These are phyloP conservation scores for Decorospora gaudefroyi DNA, from an alignment of 2,329 filamentous ascomycete species.

Conservation along the genomic window DNA sequence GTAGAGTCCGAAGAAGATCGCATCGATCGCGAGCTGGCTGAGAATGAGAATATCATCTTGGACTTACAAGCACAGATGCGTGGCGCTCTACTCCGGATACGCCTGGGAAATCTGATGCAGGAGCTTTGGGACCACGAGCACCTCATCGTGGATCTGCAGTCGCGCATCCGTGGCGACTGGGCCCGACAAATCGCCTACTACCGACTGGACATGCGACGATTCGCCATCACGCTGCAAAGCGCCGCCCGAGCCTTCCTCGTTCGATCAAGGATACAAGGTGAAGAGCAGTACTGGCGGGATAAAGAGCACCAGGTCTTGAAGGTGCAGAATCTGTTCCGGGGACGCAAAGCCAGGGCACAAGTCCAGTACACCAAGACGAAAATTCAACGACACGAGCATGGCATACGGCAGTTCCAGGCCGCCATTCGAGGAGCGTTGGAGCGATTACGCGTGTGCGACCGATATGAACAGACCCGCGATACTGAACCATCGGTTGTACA, in stretches of 20 bases:
- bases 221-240: conserved; percentile 80
- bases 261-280: conserved; percentile 64
- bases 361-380: conserved; percentile 54
- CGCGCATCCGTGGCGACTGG: conserved; percentile 85
- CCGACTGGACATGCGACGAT: conserved; percentile 77
- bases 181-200: conserved; percentile 82
- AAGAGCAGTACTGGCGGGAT: conserved; percentile 70
- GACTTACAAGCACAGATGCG: conserved; percentile 88
- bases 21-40: conserved; percentile 77
- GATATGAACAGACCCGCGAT: conserved; percentile 65
- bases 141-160: conserved; percentile 78
- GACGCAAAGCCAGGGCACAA: conserved; percentile 58
- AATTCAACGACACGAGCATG: conserved; percentile 53
- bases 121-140: conserved; percentile 84
- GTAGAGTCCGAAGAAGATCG: conserved; percentile 88
- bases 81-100: conserved; percentile 76
- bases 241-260: conserved; percentile 75
- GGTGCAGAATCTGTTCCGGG: conserved; percentile 80
- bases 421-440: conserved; percentile 57
- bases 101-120: conserved; percentile 82
- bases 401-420: conserved; percentile 60
- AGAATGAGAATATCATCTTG: conserved; percentile 71
- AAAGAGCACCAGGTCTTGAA: conserved; percentile 73
- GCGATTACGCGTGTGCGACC: conserved; percentile 50
- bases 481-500: conserved; percentile 63